These are phyloP conservation scores for Trichosphaerium sp. DNA, from an alignment of 78 protist species.

Conservation along the genomic window DNA sequence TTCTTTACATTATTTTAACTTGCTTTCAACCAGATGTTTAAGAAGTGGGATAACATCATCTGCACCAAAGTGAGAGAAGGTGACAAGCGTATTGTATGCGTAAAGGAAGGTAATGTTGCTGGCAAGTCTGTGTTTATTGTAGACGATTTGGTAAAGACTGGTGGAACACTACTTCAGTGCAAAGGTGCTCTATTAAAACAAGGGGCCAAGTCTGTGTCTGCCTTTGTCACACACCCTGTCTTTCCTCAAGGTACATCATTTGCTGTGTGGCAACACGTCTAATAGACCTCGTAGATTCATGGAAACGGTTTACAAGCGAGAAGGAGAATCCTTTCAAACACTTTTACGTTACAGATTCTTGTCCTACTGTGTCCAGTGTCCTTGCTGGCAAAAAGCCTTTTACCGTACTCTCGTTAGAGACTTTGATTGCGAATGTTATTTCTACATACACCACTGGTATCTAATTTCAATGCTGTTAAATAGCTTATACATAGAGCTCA, in stretches of 20 bases:
- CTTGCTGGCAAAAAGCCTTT: conserved; percentile 2
- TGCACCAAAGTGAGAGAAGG: conserved; percentile 17
- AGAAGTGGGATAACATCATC: not conserved
- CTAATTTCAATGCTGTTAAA: too few relatives aligned
- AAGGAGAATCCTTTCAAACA: not conserved
- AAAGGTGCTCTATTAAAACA: not conserved
- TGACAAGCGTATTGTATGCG: conserved; percentile 6
- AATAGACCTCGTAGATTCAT: not conserved
- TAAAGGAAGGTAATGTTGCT: conserved; percentile 7
- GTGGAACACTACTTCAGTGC: conserved; percentile 40
- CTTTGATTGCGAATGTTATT: not conserved
- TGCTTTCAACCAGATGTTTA: too few relatives aligned
- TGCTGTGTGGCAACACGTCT: not conserved
- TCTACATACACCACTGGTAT: too few relatives aligned
- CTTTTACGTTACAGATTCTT: conserved; percentile 16
- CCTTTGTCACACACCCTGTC: conserved; percentile 32
- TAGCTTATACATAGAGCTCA: too few relatives aligned
- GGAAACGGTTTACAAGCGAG: too few relatives aligned
- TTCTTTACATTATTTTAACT: too few relatives aligned
- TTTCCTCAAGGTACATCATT: conserved; percentile 11
- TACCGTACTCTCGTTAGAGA: conserved; percentile 18
- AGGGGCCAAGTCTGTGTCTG: conserved; percentile 9
- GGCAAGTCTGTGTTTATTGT: conserved; percentile 39
- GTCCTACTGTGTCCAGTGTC: not conserved
- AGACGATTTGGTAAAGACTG: conserved; percentile 42